Percentiles rank a stretch among this genome's conserved stretches.
Conservation (phyloP, 106 monocot genomes). For the Acanthochlamys bracteata region DNA sequence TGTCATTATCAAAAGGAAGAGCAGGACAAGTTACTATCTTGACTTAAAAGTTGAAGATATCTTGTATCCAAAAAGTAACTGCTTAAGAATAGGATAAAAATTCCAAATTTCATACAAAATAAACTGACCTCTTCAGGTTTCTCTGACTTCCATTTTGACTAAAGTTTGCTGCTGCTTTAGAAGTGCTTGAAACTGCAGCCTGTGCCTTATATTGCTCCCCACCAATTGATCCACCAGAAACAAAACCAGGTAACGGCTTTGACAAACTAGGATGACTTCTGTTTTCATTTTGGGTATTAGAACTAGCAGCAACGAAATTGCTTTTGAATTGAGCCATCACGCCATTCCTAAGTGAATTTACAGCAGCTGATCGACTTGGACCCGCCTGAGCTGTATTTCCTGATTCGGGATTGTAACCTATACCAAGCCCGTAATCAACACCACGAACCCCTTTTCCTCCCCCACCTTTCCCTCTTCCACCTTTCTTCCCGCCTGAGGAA, state of each 20-base stretch:
- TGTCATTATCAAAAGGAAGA: conserved; percentile 16
- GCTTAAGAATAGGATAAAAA: background rate
- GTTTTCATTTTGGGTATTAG: conserved; percentile 25
- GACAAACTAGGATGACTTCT: conserved; percentile 19
- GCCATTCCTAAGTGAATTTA: conserved; percentile 64
- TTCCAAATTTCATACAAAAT: background rate
- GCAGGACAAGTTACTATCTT: background rate
- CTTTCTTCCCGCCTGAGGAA: conserved; percentile 66
- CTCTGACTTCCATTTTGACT: conserved; percentile 32
- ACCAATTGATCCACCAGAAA: conserved; percentile 84
- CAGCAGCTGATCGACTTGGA: conserved; percentile 50
- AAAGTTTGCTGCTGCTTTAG: conserved; percentile 17
- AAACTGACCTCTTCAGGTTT: conserved; percentile 46
- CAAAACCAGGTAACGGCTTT: conserved; percentile 59
- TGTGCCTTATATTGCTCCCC: conserved; percentile 41
- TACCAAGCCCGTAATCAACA: conserved; percentile 85
- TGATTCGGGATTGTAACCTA: conserved; percentile 66
- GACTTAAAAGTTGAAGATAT: background rate
- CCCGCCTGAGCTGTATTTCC: conserved; percentile 30
- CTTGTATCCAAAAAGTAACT: background rate
- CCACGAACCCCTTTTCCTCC: conserved; percentile 80
- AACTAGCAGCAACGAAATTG: conserved; percentile 74
- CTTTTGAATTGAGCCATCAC: conserved; percentile 80
- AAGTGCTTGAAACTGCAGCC: conserved; percentile 9
- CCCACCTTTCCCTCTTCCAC: conserved; percentile 46